A percentile compares a stretch with the other conserved stretches of the same genome.
These are phyloP conservation scores for Trichophyton simii DNA, from an alignment of 2,329 filamentous ascomycete genomes.

Conservation along the genomic window DNA sequence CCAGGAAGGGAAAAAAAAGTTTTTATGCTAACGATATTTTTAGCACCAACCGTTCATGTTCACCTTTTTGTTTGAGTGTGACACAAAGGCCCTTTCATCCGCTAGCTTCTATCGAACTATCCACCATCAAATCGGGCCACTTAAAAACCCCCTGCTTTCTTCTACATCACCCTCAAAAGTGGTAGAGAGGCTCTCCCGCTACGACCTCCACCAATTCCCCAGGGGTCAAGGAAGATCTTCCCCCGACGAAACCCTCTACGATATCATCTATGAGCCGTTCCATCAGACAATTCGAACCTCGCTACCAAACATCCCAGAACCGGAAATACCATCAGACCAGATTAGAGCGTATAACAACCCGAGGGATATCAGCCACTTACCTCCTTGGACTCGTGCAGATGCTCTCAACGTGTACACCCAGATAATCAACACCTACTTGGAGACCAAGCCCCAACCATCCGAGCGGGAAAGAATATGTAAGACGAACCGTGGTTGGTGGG, in stretches of 20 bases:
- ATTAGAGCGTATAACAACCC: conserved; percentile 1
- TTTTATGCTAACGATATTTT: background rate
- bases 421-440: conserved; percentile 44
- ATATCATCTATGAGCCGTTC: conserved; percentile 48
- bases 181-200: conserved; percentile 25
- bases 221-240: conserved; percentile 20
- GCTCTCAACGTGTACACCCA: conserved; percentile 50
- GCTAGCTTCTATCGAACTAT: conserved; percentile 37
- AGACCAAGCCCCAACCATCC: conserved; percentile 34
- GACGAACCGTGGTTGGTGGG: conserved; percentile 54
- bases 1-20: background rate
- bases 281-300: conserved; percentile 47
- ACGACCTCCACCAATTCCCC: conserved; percentile 22
- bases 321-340: conserved; percentile 27
- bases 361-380: conserved; percentile 8
- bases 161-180: conserved; percentile 36
- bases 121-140: conserved; percentile 37
- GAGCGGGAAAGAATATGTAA: conserved; percentile 51
- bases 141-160: conserved; percentile 34
- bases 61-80: conserved; percentile 37
- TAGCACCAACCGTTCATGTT: conserved; percentile 38
- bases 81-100: conserved; percentile 30
- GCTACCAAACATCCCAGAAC: conserved; percentile 52
- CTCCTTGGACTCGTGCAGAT: conserved; percentile 43
- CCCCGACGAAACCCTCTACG: conserved; percentile 40